Evolutionary conservation across 495 filamentous ascomycete species (phyloP).

Genomic region (Pyrenula massariospora): DNA sequence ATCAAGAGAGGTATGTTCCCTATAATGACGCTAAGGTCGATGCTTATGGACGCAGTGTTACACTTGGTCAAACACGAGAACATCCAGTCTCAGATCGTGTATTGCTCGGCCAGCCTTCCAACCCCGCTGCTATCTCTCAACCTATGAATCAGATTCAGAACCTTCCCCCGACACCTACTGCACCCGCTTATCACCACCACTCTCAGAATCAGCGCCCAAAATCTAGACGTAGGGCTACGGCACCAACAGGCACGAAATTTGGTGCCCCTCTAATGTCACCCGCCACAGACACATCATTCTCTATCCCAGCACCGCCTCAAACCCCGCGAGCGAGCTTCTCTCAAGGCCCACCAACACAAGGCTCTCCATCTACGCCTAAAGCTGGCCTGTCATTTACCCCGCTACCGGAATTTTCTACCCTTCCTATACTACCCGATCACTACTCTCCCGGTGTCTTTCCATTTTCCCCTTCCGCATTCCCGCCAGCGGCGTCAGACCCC

Average conservation of each 20-base stretch:
- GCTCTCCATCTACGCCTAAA: slow-evolving; percentile 4
- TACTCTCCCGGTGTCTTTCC: slow-evolving; percentile 22
- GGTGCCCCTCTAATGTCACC: slow-evolving; percentile 2
- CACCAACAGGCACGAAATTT: neutral
- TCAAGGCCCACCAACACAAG: slow-evolving; percentile 7
- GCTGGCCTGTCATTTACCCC: neutral
- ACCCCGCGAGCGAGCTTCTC: slow-evolving; percentile 6
- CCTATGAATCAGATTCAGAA: neutral
- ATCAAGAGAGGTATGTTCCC: slow-evolving; percentile 27
- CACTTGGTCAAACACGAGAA: neutral
- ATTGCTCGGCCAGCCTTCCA: neutral
- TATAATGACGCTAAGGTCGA: neutral
- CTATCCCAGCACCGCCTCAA: slow-evolving; percentile 12
- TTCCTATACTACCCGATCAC: slow-evolving; percentile 9
- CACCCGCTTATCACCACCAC: neutral
- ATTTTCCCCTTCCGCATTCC: slow-evolving; percentile 20
- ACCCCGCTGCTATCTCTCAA: neutral
- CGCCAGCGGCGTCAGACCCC: slow-evolving; percentile 11
- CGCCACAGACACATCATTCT: slow-evolving; percentile 10
- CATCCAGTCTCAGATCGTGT: neutral
- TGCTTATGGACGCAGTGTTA: neutral
- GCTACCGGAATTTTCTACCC: neutral
- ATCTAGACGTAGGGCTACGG: neutral
- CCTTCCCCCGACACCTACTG: neutral
- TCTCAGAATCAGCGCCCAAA: neutral